phyloP scores from a whole-genome alignment of 2,329 filamentous ascomycete species.

The Fusarium goolgardi region DNA sequence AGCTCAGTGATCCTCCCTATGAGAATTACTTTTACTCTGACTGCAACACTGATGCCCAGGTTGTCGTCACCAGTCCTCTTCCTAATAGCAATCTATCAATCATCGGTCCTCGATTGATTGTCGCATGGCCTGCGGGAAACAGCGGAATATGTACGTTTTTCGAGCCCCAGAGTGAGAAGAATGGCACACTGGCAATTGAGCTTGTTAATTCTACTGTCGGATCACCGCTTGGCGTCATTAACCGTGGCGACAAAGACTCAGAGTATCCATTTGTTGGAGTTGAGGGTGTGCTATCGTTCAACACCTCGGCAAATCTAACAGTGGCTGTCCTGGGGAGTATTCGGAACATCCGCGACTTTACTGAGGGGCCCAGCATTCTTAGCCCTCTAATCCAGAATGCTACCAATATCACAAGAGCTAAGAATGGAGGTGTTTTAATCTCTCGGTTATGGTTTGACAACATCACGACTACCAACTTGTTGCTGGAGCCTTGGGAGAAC shows the following conservation, averaged over 20 bases:
- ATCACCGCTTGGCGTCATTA: slow-evolving; percentile 61
- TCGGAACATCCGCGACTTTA: slow-evolving; percentile 71
- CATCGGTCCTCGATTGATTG: slow-evolving; percentile 67
- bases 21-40: slow-evolving; percentile 75
- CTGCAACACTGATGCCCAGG: slow-evolving; percentile 68
- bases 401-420: slow-evolving; percentile 55
- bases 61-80: slow-evolving; percentile 69
- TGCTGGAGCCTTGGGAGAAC: slow-evolving; percentile 55
- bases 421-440: slow-evolving; percentile 59
- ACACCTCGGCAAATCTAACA: slow-evolving; percentile 65
- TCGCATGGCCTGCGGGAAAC: slow-evolving; percentile 74
- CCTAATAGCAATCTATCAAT: slow-evolving; percentile 64
- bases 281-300: slow-evolving; percentile 65
- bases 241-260: slow-evolving; percentile 43
- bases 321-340: slow-evolving; percentile 71
- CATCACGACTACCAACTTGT: slow-evolving; percentile 65
- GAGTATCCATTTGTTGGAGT: slow-evolving; percentile 63
- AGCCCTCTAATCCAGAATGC: slow-evolving; percentile 66
- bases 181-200: slow-evolving; percentile 64
- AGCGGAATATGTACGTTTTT: slow-evolving; percentile 70
- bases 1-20: slow-evolving; percentile 67
- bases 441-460: slow-evolving; percentile 72
- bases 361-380: slow-evolving; percentile 67
- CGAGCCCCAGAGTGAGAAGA: slow-evolving; percentile 62
- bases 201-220: slow-evolving; percentile 62